A percentile compares a stretch with the other conserved stretches of the same genome.
phyloP scores from a whole-genome alignment of 805 yeast species.

The Ogataea zsoltii region DNA sequence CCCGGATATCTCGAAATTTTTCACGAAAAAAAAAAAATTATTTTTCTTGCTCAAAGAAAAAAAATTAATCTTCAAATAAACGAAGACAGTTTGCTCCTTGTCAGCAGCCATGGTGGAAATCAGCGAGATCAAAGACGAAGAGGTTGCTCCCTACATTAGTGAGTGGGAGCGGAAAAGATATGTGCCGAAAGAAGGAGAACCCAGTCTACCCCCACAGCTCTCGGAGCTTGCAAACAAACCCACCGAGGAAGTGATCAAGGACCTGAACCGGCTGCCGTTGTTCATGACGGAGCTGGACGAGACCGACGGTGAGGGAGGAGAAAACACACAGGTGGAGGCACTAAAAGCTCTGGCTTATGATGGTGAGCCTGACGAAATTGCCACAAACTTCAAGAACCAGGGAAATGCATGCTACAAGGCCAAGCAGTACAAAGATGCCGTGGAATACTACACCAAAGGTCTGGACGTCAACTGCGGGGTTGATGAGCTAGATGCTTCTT shows the following conservation, averaged over 20 bases:
- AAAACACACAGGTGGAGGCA: conserved; percentile 78
- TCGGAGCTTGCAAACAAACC: conserved; percentile 60
- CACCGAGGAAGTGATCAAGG: conserved; percentile 73
- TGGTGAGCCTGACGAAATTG: conserved; percentile 92
- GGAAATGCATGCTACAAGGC: conserved; percentile 85
- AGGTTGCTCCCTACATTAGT: conserved; percentile 23
- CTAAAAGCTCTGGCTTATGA: conserved; percentile 89
- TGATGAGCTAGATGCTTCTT: conserved; percentile 54
- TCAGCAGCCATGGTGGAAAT: conserved; percentile 31
- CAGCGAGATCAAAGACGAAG: conserved; percentile 27
- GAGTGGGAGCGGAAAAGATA: conserved; percentile 36
- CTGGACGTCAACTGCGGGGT: conserved; percentile 67
- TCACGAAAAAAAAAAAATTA: not conserved
- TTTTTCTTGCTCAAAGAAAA: not conserved
- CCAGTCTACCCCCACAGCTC: conserved; percentile 82
- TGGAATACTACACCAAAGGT: conserved; percentile 78
- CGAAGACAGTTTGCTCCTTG: not conserved
- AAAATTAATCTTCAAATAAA: not conserved
- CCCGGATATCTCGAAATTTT: not conserved
- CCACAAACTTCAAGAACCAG: conserved; percentile 84
- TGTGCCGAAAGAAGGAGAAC: conserved; percentile 52
- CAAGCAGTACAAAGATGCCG: conserved; percentile 73
- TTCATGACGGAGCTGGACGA: conserved; percentile 89
- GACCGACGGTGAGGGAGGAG: conserved; percentile 75
- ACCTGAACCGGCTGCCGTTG: conserved; percentile 82